Evolutionary conservation across 1,139 yeast species (phyloP).

Genomic region (Pichia sp.): DNA sequence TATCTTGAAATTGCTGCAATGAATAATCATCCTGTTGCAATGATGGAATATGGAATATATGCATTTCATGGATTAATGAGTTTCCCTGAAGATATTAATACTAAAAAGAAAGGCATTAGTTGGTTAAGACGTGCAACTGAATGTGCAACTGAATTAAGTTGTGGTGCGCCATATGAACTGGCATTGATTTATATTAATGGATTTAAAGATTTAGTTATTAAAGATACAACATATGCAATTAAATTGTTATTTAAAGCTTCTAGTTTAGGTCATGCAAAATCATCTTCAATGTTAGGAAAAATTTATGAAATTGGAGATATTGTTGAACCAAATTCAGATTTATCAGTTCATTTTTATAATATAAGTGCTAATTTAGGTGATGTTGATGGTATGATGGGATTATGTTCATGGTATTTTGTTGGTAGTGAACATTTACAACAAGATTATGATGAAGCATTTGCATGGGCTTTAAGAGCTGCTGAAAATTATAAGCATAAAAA

Average conservation of each 20-base stretch:
- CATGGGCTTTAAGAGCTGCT: slow-evolving; percentile 92
- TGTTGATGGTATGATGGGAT: slow-evolving; percentile 81
- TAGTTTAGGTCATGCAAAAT: slow-evolving; percentile 75
- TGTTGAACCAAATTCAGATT: slow-evolving; percentile 75
- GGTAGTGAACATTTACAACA: slow-evolving; percentile 78
- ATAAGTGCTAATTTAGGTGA: slow-evolving; percentile 88
- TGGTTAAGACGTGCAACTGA: slow-evolving; percentile 89
- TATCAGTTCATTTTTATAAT: slow-evolving; percentile 88
- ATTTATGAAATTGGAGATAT: slow-evolving; percentile 78
- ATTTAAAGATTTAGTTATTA: slow-evolving; percentile 77
- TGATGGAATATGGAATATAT: slow-evolving; percentile 85
- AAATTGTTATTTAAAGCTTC: slow-evolving; percentile 88
- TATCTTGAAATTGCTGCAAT: slow-evolving; percentile 84
- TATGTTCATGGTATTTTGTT: slow-evolving; percentile 95
- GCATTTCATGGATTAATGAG: slow-evolving; percentile 86
- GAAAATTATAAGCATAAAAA: slow-evolving; percentile 55
- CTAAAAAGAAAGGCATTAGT: slow-evolving; percentile 82
- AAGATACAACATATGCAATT: slow-evolving; percentile 77
- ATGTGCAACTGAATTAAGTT: slow-evolving; percentile 74
- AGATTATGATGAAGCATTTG: slow-evolving; percentile 83
- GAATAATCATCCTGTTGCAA: slow-evolving; percentile 90
- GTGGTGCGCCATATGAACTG: slow-evolving; percentile 90
- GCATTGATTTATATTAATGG: slow-evolving; percentile 83
- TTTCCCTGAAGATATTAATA: slow-evolving; percentile 55
- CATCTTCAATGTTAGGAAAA: slow-evolving; percentile 75